Evolutionary conservation across 2,329 filamentous ascomycete genomes (phyloP).

Genomic region (Cladosporium austrohemisphaericum): DNA sequence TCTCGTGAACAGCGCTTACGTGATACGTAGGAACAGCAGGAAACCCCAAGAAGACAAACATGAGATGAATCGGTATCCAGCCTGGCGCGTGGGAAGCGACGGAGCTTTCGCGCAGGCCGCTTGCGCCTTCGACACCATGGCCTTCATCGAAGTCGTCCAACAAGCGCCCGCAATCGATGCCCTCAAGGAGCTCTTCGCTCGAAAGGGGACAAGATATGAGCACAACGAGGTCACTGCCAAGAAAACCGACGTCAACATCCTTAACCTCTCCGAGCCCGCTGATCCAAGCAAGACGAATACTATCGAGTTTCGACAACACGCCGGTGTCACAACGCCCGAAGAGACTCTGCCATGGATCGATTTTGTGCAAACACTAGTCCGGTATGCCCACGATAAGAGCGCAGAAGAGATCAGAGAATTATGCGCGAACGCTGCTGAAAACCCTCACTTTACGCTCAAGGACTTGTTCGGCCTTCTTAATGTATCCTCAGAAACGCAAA

Average conservation of each 20-base stretch:
- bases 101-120: not conserved
- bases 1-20: not conserved
- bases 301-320: slow-evolving; percentile 33
- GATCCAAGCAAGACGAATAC: too few species aligned
- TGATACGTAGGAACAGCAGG: not conserved
- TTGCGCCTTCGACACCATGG: not conserved
- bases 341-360: not conserved
- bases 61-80: not conserved
- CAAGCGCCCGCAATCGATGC: not conserved
- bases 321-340: slow-evolving; percentile 9
- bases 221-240: not conserved
- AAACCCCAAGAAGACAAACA: not conserved
- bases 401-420: not conserved
- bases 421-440: not conserved
- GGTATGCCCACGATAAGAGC: not conserved
- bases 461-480: not conserved
- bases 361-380: not conserved
- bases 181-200: not conserved
- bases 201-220: too few species aligned
- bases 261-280: not conserved
- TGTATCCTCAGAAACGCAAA: not conserved
- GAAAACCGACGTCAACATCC: not conserved
- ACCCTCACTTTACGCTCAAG: not conserved
- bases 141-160: not conserved
- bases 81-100: not conserved